phyloP scores from a whole-genome alignment of 768 basidiomycete species.

The Podaxis carcinomalis region DNA sequence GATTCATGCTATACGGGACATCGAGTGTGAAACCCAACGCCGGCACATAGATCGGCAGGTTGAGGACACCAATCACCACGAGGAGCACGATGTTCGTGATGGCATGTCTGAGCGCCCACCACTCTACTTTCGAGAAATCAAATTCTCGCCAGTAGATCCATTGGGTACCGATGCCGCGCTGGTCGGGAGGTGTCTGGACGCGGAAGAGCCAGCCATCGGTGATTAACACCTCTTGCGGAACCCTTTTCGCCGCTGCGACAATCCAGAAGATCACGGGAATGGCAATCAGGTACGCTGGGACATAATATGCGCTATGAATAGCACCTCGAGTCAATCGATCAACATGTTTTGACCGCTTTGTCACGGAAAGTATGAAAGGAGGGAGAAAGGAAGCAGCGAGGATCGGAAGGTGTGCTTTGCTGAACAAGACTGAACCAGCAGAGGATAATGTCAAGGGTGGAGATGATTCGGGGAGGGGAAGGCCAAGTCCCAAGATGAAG shows the following conservation, averaged over 20 bases:
- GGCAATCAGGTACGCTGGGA: slow-evolving; percentile 16
- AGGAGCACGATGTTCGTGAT: slow-evolving; percentile 17
- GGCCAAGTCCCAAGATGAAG: slow-evolving; percentile 17
- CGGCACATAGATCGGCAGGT: slow-evolving; percentile 21
- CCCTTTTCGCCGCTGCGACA: slow-evolving; percentile 2
- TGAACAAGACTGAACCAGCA: slow-evolving; percentile 14
- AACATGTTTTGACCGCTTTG: slow-evolving; percentile 14
- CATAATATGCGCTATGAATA: slow-evolving; percentile 15
- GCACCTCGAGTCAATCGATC: slow-evolving; percentile 16
- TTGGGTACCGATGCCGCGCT: slow-evolving; percentile 11
- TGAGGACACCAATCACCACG: slow-evolving; percentile 21
- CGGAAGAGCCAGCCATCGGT: slow-evolving; percentile 19
- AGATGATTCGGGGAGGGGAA: slow-evolving; percentile 4
- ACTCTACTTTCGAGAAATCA: slow-evolving; percentile 20
- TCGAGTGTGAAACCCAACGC: slow-evolving; percentile 19
- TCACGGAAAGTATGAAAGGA: slow-evolving; percentile 16
- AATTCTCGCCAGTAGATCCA: slow-evolving; percentile 23
- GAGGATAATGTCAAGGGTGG: slow-evolving; percentile 14
- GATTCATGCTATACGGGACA: slow-evolving; percentile 21
- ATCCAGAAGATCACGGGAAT: slow-evolving; percentile 20
- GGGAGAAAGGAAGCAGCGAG: slow-evolving; percentile 20
- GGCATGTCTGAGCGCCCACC: slow-evolving; percentile 18
- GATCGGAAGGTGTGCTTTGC: slow-evolving; percentile 13
- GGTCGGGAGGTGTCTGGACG: slow-evolving; percentile 13
- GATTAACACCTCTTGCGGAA: neutral